phyloP scores from a whole-genome alignment of 2,329 filamentous ascomycete species.

The Didymella sp. region DNA sequence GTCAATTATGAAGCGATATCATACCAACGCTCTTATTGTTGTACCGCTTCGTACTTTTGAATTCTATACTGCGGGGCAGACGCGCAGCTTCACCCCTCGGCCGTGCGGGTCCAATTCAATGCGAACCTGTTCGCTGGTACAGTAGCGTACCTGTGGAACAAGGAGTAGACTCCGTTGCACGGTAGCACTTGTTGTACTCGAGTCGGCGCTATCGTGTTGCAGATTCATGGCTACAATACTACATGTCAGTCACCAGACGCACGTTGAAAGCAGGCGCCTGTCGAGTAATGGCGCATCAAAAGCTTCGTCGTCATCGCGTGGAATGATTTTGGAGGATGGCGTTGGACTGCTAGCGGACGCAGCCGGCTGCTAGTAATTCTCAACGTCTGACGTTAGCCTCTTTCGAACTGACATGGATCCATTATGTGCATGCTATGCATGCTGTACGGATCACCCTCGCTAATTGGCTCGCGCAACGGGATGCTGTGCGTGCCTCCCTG shows the following conservation, averaged over 20 bases:
- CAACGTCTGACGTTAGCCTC: slow-evolving; percentile 48
- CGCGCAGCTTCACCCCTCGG: slow-evolving; percentile 26
- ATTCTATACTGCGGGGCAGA: slow-evolving; percentile 44
- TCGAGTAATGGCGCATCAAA: slow-evolving; percentile 20
- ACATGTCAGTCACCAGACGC: slow-evolving; percentile 10
- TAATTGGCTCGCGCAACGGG: slow-evolving; percentile 14
- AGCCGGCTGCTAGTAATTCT: slow-evolving; percentile 40
- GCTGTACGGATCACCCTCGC: slow-evolving; percentile 12
- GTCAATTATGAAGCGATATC: slow-evolving; percentile 8
- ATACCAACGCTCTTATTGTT: slow-evolving; percentile 8
- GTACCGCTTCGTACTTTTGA: slow-evolving; percentile 16
- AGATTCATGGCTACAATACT: slow-evolving; percentile 4
- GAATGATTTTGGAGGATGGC: slow-evolving; percentile 11
- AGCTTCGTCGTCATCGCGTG: slow-evolving; percentile 3
- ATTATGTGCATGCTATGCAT: slow-evolving; percentile 17
- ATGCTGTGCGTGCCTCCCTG: slow-evolving; percentile 11
- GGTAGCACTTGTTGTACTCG: slow-evolving; percentile 9
- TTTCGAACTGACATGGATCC: slow-evolving; percentile 44
- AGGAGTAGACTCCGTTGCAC: slow-evolving; percentile 28
- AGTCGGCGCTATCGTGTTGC: slow-evolving; percentile 23
- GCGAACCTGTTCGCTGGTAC: slow-evolving; percentile 36
- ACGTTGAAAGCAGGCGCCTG: slow-evolving; percentile 9
- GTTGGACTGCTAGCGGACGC: slow-evolving; percentile 32
- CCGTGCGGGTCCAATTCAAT: slow-evolving; percentile 20
- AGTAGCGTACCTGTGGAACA: slow-evolving; percentile 30